Evolutionary conservation across 2,329 filamentous ascomycete genomes (phyloP).

Genomic region (Waltergamsia citrina): DNA sequence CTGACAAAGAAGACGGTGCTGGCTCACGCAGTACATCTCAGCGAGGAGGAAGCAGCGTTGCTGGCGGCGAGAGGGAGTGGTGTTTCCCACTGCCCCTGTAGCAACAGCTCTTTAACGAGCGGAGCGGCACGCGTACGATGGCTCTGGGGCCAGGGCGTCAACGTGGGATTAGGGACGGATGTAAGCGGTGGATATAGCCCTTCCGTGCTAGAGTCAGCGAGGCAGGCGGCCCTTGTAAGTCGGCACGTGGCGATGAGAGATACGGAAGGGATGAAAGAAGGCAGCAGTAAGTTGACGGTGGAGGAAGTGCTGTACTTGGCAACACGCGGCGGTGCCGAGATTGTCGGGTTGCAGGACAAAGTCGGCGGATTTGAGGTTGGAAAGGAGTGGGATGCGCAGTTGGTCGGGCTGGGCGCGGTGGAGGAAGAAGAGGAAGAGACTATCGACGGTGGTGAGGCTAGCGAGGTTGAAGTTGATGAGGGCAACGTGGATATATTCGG

Average conservation of each 20-base stretch:
- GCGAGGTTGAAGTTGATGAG: slow-evolving; percentile 33
- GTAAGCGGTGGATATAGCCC: slow-evolving; percentile 81
- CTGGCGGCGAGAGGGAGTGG: slow-evolving; percentile 54
- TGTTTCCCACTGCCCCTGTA: slow-evolving; percentile 79
- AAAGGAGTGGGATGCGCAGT: slow-evolving; percentile 85
- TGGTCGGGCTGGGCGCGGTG: slow-evolving; percentile 53
- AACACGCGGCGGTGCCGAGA: slow-evolving; percentile 76
- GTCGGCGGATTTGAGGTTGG: slow-evolving; percentile 80
- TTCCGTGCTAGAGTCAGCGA: slow-evolving; percentile 71
- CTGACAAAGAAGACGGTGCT: slow-evolving; percentile 68
- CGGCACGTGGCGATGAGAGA: slow-evolving; percentile 53
- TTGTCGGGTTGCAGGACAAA: slow-evolving; percentile 61
- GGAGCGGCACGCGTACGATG: slow-evolving; percentile 69
- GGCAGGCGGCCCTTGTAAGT: slow-evolving; percentile 72
- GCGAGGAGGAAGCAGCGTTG: slow-evolving; percentile 53
- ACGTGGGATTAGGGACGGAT: slow-evolving; percentile 83
- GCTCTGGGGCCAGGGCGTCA: slow-evolving; percentile 65
- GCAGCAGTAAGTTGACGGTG: slow-evolving; percentile 61
- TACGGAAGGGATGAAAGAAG: slow-evolving; percentile 18
- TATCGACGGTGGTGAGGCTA: slow-evolving; percentile 9
- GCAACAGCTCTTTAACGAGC: slow-evolving; percentile 73
- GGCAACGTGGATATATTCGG: slow-evolving; percentile 83
- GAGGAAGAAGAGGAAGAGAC: slow-evolving; percentile 23
- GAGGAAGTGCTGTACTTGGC: slow-evolving; percentile 82
- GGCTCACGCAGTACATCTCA: slow-evolving; percentile 76